Base-by-base conservation (phyloP, 768 basidiomycete species). In the Chalciporus pseudorubinellus region DNA sequence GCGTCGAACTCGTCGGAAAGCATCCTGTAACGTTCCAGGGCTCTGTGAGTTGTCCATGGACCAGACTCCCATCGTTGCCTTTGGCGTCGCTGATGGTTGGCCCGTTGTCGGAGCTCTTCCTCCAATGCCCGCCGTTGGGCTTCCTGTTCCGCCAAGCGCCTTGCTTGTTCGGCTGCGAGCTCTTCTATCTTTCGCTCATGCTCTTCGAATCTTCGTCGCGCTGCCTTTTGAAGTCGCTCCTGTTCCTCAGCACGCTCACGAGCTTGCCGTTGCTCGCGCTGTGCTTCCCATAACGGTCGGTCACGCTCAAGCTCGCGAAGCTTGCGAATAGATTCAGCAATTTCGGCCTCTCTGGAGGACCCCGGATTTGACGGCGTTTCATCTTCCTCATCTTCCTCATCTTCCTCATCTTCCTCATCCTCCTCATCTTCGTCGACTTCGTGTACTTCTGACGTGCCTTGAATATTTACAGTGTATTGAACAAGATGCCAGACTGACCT, bases 271-370 rank as follows among this genome's bases (percentile, higher is more conserved):
- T 70, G 71, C 44, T 69, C 75, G 10, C 79, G 79, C 31, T 73
- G 72, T 55, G 72, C 75, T 59, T 85, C 82, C 82, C 82, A 85
- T 10, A 84, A 52, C 0, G 84, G 84, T 18, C 76, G 64, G 65
- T 87, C 84, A 40, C 70, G 72, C 59, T 87, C 84, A 3, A 88
- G 77, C 56, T 88, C 83, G 5, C 79, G 82, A 34, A 87, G 72
- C 60, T 87, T 89, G 38, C 80, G 77, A 39, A 81, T 78, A 4
- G 86, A 85, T 62, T 85, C 82, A 18, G 77, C 81, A 52, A 88
- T 80, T 22, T 70, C 70, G 13, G 74, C 74, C 39, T 61, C 68
- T 44, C 72, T 74, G 4, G 59, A 61, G 12, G 61, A 68, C 24
- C 79, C 77, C 36, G 75, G 67, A 42, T 74, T 68, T n/a, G 24